Evolutionary conservation across 306 rosid species (phyloP).

Genomic region (Pterocarpus macrocarpus): DNA sequence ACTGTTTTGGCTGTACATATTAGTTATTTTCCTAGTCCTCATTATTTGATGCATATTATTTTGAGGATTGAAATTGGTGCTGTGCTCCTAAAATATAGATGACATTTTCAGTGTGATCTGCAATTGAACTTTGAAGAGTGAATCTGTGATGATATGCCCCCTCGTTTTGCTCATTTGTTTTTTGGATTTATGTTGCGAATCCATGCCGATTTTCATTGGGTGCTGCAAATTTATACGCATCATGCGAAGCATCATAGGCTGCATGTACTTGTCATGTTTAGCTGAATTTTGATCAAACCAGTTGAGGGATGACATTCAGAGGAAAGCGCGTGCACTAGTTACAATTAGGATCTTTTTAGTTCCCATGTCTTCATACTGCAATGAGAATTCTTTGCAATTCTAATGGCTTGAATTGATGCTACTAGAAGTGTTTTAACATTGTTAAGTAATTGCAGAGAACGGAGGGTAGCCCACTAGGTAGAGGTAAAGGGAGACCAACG

Average conservation of each 20-base stretch:
- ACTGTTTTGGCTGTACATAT: too few relatives aligned
- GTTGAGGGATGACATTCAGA: too few relatives aligned
- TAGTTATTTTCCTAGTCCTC: too few relatives aligned
- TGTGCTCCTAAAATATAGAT: too few relatives aligned
- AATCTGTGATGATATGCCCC: neutral
- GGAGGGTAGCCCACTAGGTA: too few relatives aligned
- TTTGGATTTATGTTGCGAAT: neutral
- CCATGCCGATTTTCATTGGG: neutral
- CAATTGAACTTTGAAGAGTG: too few relatives aligned
- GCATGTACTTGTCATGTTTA: neutral
- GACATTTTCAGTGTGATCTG: too few relatives aligned
- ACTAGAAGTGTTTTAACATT: neutral
- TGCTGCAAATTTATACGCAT: constrained; percentile 4
- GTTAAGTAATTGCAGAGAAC: neutral
- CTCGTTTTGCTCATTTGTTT: neutral
- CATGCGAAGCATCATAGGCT: neutral
- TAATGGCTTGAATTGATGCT: constrained; percentile 24
- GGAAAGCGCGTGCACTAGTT: neutral
- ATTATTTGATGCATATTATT: too few relatives aligned
- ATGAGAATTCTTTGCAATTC: neutral
- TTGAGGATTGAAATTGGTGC: too few relatives aligned
- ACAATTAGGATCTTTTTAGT: constrained; percentile 18
- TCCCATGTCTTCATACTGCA: constrained; percentile 6
- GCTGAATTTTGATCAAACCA: too few relatives aligned
- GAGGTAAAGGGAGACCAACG: too few relatives aligned